Base-by-base conservation (phyloP, 305 asterid genomes). In the Salvia sclarea region DNA sequence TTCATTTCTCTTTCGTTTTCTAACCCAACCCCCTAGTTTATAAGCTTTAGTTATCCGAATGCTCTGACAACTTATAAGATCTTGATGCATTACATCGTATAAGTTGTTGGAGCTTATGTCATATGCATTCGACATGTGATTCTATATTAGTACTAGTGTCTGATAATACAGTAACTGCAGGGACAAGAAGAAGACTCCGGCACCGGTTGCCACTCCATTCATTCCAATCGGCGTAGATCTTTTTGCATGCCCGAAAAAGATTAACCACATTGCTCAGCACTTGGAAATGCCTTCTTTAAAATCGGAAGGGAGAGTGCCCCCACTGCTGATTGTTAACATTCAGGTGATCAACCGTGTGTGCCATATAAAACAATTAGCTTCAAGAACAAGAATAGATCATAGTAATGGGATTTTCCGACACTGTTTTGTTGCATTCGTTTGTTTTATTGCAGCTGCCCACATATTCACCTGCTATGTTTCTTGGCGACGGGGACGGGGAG, bases 291-390 rank as follows among this genome's bases (percentile, higher is more conserved):
- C 90, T 38, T 16, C 72, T 61, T 7, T 78, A 31, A 67, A 70
- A 67, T 71, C 74, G 6, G 72, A 75, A 0, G 79, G 69, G 59
- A 73, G 68, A 64, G 44, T 79, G 47, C 90, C 86, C 16, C 76
- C 84, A 21, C 70, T 85, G 30, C 80, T 85, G n/a, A 78, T 85
- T 61, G 84, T 85, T 35, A 85, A 85, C 80, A 79, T 85, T 79
- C 90, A 85, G 90, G 90, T 84, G 48, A 56, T 56, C n/a, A n/a
- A n/a, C n/a, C 3, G 44, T 38, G 44, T 38, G 38, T 38, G 5
- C 11, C 44, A 4, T 38, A 37, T 37, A 54, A n/a, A n/a, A n/a
- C n/a, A n/a, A n/a, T n/a, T n/a, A n/a, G n/a, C n/a, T n/a, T n/a
- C n/a, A n/a, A n/a, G n/a, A n/a, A n/a, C 5, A 55, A 21, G 10